Evolutionary conservation across 1,139 yeast genomes (phyloP), one percentile per base, ranked within the genome.

Genomic region (Yarrowia galli): DNA sequence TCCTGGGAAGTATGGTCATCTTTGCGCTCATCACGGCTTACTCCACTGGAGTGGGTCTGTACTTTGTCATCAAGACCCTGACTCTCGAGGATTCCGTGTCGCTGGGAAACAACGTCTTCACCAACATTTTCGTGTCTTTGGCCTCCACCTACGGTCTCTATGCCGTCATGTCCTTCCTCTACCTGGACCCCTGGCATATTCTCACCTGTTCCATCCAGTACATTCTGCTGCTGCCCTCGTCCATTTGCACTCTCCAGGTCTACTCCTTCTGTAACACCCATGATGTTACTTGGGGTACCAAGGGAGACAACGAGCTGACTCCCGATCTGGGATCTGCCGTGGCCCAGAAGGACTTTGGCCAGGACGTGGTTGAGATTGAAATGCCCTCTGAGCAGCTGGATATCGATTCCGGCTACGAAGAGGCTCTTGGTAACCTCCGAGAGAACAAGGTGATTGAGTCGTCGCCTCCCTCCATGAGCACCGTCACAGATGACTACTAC

Each of bases 211-310:
- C 96, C 0, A 71, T 88, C 15, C 98, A 92, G 78, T 92, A 92
- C 80, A 91, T 92, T 79, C 77, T 92, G 75, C 85, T 93, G 83
- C 83, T 92, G 68, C 98, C 98, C n/a, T 88, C 95, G 0, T 92
- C 91, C 77, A 89, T 96, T 3, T 91, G 97, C 79, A 89, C 97
- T 0, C 81, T 92, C 70, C 98, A 92, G 78, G 91, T 92, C 69
- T 92, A 91, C 80, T 97, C 98, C 1, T 91, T 92, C 78, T 92
- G 98, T 80, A 92, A 92, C 76, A 92, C 97, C 6, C 97, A 92
- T 79, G 98, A 92, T 82, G 97, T 92, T 67, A 89, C 97, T 0
- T 93, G 98, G 98, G 98, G 98, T 79, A 93, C 98, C 0, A 92
- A 92, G 76, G 98, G 98, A 72, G 97, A 93, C 71, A 90, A 89